Evolutionary conservation across 352 stramenopile species (phyloP), one percentile per base, ranked within the genome.

Genomic region (Globisporangium canariense): DNA sequence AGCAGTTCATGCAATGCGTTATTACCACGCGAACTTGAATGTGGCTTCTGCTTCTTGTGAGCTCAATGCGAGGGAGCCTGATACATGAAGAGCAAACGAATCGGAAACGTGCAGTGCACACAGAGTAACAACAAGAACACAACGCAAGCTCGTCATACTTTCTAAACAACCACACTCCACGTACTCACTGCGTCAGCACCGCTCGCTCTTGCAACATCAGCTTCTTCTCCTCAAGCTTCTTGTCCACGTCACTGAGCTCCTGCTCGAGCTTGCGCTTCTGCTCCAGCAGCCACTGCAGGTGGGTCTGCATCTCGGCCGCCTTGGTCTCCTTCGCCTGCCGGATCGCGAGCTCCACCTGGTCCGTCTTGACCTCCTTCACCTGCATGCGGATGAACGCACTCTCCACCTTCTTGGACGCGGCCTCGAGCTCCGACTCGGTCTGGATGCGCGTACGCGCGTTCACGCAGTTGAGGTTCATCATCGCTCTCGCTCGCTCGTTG

Each of bases 391-490:
- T 73, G 65, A 89, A 89, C 28, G 78, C 71, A 38, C 65, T 66
- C 65, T 90, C 81, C 30, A 82, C 81, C 47, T 83, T 65, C 69
- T 88, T 88, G 30, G 81, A 92, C 34, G 81, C 81, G 7, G 57
- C 79, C 66, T 92, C 83, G 30, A 92, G 75, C 62, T 90, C 74
- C 70, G 73, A 83, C 62, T 92, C 81, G 59, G 76, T 70, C 64
- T 79, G 74, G 40, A 82, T 67, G 22, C 66, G 69, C 34, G 77
- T 62, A 25, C 83, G 83, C 5, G 79, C 73, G 53, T 73, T 87
- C 58, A 89, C 76, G 69, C 83, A 92, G 70, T 90, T 90, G 50
- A 92, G 67, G 58, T 74, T 84, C 77, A 90, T 86, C 20, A 59
- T 70, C 41, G 4, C 28, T 34, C 46, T 30, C 20, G 25, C 25